Base-by-base conservation (phyloP, 1,284 basidiomycete species). In the Trametes polyzona region DNA sequence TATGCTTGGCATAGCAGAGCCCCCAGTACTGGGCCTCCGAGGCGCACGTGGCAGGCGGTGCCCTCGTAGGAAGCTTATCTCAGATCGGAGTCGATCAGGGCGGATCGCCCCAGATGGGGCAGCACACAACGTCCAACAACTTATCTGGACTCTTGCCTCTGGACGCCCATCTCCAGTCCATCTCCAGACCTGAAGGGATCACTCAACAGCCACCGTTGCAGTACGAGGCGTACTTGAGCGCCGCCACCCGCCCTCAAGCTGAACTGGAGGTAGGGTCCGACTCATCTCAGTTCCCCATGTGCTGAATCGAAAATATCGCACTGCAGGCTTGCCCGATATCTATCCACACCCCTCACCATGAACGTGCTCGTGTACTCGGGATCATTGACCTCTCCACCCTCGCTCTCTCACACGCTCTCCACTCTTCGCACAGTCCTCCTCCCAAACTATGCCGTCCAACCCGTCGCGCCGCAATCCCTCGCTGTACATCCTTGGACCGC, bases 351-450 rank as follows among this genome's bases (percentile, higher is more conserved):
- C 19, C 21, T n/a, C 4, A 47, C 11, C n/a, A 90, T 92, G 87
- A 87, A 94, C 74, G 88, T 95, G 17, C 82, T 95, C 55, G 83
- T 94, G 39, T 93, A 93, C 72, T 79, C 88, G 42, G 90, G 88
- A 3, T 84, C 88, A 21, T 88, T 92, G 52, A 82, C 86, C 17
- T 77, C 81, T 24, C 79, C 79, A 40, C 70, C 81, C 10, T 88
- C 90, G 2, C 73, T 87, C 32, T 76, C 80, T 1, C 77, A 86
- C 65, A 80, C 83, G 1, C 70, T 87, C 32, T 69, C 77, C 1
- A 77, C 79, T 8, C 81, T 95, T 29, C 79, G 81, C 32, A 73
- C 80, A 7, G 69, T 89, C 29, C 82, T 95, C 14, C 67, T 79
- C 8, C 88, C 92, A 0, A 82, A 88, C 70, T 95, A 95, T 71